Evolutionary conservation across 2,329 filamentous ascomycete genomes (phyloP), one percentile per base, ranked within the genome.

Genomic region (Parasarocladium wereldwijsianum): DNA sequence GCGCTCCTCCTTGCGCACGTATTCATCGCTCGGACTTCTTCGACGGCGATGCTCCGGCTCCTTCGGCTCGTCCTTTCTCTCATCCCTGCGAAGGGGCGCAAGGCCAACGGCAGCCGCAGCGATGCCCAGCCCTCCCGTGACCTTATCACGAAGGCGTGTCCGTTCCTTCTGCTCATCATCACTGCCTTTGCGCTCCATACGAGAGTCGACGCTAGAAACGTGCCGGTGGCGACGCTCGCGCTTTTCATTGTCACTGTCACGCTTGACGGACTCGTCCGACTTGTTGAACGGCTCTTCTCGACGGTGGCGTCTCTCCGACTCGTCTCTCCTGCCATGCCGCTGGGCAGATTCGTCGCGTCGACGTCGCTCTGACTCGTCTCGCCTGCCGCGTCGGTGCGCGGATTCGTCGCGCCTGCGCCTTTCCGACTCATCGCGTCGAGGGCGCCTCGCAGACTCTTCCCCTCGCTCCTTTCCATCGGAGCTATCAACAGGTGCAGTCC

Each of bases 41-140:
- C 45, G 50, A 19, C 40, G 26, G 8, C 32, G n/a, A 2, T 29
- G 31, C 17, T 35, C 31, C 18, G 15, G 29, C 9, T 36, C 34
- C 17, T 45, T 45, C 2, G 43, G 39, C 8, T 52, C 47, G 11
- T 46, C 47, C 7, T 47, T 50, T 17, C 55, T 55, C 34, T 51
- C 54, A 4, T 55, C 47, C 11, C 53, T 51, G n/a, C 58, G 55
- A 27, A 54, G 58, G 4, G 53, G 45, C 1, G 43, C 44, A 8
- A 65, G 49, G 19, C 60, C 63, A 12, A 67, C 52, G 4, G 64
- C 57, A 4, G 60, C 58, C 5, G 62, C 63, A 17, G 59, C 61
- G 12, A 61, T 54, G 18, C 63, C 57, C 4, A 68, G 46, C 1
- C 64, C 64, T 6, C 57, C 49, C 7, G 53, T 50, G 15, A 66